Evolutionary conservation across 305 asterid genomes (phyloP), one percentile per base, ranked within the genome.

Genomic region (Fraxinus ornus): DNA sequence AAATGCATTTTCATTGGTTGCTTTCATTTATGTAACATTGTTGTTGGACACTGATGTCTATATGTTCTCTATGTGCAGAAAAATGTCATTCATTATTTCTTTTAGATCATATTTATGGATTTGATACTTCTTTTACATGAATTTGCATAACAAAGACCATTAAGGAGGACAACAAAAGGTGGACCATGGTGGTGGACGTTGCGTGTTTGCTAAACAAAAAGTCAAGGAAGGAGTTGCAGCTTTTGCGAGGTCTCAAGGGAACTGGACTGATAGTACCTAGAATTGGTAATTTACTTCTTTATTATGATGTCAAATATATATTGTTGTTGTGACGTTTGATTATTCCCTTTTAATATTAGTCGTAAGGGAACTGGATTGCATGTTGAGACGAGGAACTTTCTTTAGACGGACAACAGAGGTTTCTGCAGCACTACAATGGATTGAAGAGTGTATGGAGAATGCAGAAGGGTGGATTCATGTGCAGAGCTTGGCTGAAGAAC

Each of bases 301-400:
- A 7, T 1, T 9, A 7, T n/a, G 17, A 32, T 75, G 35, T 79
- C 44, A 30, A 76, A 57, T 60, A 30, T 62, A 3, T 17, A 8
- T 66, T 21, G 21, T 21, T 30, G 21, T 70, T 30, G 2, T 32
- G 9, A 70, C 30, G 35, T 68, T 60, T 44, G 64, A 77, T 66
- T 30, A 83, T 71, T 76, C 49, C 49, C 77, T 75, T 73, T 10
- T 79, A 12, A 66, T 82, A 78, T 77, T 90, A 94, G 98, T 92
- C 82, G 79, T 94, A 35, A 91, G 95, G 87, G 98, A 94, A 84
- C 88, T 94, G 33, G 93, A 91, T 81, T 88, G 94, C 97, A 86
- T 91, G 92, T 77, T 90, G 70, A 91, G 85, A 75, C 90, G 90
- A 7, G 87, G 88, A 26, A 85, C 89, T 81, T 86, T 89, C 84